Conservation (phyloP, 768 basidiomycete genomes). For the Dentipellis sp. region DNA sequence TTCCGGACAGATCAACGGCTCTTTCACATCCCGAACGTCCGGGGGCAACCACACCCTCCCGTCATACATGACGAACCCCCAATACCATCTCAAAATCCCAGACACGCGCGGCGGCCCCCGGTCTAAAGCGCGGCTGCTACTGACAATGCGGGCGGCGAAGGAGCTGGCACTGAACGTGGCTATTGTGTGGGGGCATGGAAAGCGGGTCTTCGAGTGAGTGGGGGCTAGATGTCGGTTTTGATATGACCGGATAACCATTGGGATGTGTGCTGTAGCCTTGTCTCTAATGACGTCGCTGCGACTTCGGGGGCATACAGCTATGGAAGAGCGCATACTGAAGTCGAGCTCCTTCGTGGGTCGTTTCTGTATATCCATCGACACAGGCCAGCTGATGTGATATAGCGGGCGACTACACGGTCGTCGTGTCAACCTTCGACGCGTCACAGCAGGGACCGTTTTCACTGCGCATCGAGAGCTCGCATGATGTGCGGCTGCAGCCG, state of each 20-base stretch:
- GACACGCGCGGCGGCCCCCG: slow-evolving; percentile 17
- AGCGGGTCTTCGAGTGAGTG: slow-evolving; percentile 67
- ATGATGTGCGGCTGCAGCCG: slow-evolving; percentile 47
- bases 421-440: slow-evolving; percentile 83
- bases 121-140: slow-evolving; percentile 29
- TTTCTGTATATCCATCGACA: neutral
- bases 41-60: slow-evolving; percentile 80
- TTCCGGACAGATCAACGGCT: slow-evolving; percentile 41
- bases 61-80: slow-evolving; percentile 86
- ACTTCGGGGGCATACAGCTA: slow-evolving; percentile 80
- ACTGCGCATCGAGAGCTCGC: slow-evolving; percentile 53
- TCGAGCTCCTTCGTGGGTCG: slow-evolving; percentile 43
- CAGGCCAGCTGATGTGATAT: slow-evolving; percentile 8
- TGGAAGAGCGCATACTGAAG: slow-evolving; percentile 52
- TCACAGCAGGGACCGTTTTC: slow-evolving; percentile 55
- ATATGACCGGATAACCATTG: neutral
- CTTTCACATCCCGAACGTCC: slow-evolving; percentile 58
- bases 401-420: slow-evolving; percentile 77
- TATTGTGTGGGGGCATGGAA: slow-evolving; percentile 66
- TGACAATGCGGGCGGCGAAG: slow-evolving; percentile 39
- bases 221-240: neutral
- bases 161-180: slow-evolving; percentile 69
- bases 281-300: slow-evolving; percentile 57
- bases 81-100: slow-evolving; percentile 63
- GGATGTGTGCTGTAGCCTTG: slow-evolving; percentile 28